A percentile compares a stretch with the other conserved stretches of the same genome.
Conservation (phyloP, 768 basidiomycete species). For the Tubosaeta sp. region DNA sequence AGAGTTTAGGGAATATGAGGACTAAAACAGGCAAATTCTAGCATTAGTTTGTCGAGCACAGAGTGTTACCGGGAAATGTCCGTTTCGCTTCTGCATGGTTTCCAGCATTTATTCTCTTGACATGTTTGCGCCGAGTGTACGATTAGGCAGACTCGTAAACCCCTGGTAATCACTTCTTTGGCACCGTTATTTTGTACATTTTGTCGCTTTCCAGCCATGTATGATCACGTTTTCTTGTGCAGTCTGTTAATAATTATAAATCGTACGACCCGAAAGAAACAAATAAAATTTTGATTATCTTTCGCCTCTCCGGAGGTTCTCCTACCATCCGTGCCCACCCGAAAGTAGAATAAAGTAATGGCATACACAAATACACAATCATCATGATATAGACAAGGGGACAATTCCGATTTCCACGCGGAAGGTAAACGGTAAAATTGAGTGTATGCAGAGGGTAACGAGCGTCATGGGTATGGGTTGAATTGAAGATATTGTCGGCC, state of each 20-base stretch:
- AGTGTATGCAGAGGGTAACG: slow-evolving; percentile 20
- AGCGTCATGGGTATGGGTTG: slow-evolving; percentile 28
- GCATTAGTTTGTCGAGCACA: slow-evolving; percentile 41
- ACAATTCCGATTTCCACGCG: slow-evolving; percentile 11
- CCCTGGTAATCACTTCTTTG: neutral
- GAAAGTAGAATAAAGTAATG: slow-evolving; percentile 29
- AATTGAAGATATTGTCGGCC: slow-evolving; percentile 28
- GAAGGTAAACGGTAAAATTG: slow-evolving; percentile 4
- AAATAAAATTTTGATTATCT: slow-evolving; percentile 25
- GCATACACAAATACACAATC: slow-evolving; percentile 28
- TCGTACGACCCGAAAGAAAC: neutral
- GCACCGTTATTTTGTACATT: slow-evolving; percentile 10
- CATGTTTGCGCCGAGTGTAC: slow-evolving; percentile 19
- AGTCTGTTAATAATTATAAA: no score
- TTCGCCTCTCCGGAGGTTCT: slow-evolving; percentile 9
- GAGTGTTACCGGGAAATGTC: slow-evolving; percentile 30
- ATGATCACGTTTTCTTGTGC: neutral
- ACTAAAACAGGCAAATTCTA: slow-evolving; percentile 39
- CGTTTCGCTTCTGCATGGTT: neutral
- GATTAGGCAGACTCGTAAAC: slow-evolving; percentile 12
- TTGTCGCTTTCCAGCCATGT: neutral
- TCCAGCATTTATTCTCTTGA: slow-evolving; percentile 5
- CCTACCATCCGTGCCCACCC: slow-evolving; percentile 9
- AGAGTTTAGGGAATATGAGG: slow-evolving; percentile 36
- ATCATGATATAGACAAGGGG: slow-evolving; percentile 26